Evolutionary conservation across 2,329 filamentous ascomycete genomes (phyloP).

Genomic region (Diaporthe ampelina): DNA sequence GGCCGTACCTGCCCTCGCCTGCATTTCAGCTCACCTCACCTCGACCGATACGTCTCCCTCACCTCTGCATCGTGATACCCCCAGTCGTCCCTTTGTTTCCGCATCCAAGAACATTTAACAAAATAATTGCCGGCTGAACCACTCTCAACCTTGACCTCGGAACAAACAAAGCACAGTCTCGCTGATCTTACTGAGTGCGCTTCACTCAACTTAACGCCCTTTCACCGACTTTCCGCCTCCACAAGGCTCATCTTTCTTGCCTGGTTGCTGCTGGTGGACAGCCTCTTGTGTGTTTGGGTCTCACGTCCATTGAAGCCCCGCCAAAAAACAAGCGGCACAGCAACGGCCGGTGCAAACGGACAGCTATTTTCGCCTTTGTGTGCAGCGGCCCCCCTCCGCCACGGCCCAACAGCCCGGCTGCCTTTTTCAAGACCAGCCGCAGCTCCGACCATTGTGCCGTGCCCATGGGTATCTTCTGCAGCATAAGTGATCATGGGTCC

Average conservation of each 20-base stretch:
- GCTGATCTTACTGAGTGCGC: not conserved
- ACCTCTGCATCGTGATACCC: not conserved
- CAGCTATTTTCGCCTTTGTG: slow-evolving; percentile 10
- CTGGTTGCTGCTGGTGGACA: not conserved
- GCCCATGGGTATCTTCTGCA: slow-evolving; percentile 27
- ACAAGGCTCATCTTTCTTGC: not conserved
- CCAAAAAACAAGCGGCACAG: slow-evolving; percentile 4
- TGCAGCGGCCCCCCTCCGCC: not conserved
- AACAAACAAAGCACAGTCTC: not conserved
- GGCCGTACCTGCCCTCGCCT: not conserved
- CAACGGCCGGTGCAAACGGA: slow-evolving; percentile 29
- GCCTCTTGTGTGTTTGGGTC: not conserved
- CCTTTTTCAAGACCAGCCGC: slow-evolving; percentile 10
- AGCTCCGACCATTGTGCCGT: not conserved
- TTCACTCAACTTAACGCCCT: not conserved
- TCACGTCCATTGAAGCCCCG: not conserved
- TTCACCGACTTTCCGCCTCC: slow-evolving; percentile 15
- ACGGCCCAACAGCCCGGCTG: slow-evolving; percentile 13
- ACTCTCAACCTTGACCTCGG: not conserved
- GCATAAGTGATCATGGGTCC: slow-evolving; percentile 38
- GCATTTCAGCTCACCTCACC: not conserved
- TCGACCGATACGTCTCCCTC: not conserved
- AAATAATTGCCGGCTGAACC: not conserved
- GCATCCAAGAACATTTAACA: not conserved
- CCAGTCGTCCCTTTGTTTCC: not conserved